Conservation (phyloP, 2,329 filamentous ascomycete genomes). For the Myotisia sp. region DNA sequence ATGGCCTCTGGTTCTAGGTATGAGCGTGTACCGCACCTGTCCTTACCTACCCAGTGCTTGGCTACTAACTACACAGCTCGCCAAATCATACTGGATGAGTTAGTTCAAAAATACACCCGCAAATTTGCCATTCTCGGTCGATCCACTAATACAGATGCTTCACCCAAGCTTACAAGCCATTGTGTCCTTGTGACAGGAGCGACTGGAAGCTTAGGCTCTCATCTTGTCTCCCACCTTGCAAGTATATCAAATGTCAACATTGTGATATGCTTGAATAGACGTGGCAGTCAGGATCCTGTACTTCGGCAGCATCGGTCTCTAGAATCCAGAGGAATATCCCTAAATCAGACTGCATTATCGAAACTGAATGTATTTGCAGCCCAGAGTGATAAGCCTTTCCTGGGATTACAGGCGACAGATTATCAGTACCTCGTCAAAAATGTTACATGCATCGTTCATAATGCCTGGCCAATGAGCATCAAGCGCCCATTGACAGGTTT, state of each 20-base stretch:
- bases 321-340: constrained; percentile 14
- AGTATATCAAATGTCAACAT: constrained; percentile 17
- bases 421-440: constrained; percentile 27
- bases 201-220: constrained; percentile 28
- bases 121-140: constrained; percentile 12
- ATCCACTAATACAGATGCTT: not conserved
- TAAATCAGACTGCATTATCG: constrained; percentile 11
- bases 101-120: constrained; percentile 15
- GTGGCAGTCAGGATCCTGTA: constrained; percentile 15
- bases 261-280: constrained; percentile 37
- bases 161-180: constrained; percentile 5
- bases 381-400: constrained; percentile 33
- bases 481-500: constrained; percentile 38
- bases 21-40: constrained; percentile 3
- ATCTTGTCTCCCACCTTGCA: constrained; percentile 27
- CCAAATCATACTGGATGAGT: constrained; percentile 4
- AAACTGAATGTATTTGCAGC: constrained; percentile 37
- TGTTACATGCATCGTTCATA: constrained; percentile 41
- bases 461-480: constrained; percentile 43
- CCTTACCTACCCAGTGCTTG: not conserved
- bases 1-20: constrained; percentile 7
- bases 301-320: constrained; percentile 26
- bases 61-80: constrained; percentile 4
- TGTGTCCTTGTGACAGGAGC: constrained; percentile 30
- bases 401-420: constrained; percentile 33